phyloP scores from a whole-genome alignment of 2,329 filamentous ascomycete genomes.

The Xylariaceae sp. region DNA sequence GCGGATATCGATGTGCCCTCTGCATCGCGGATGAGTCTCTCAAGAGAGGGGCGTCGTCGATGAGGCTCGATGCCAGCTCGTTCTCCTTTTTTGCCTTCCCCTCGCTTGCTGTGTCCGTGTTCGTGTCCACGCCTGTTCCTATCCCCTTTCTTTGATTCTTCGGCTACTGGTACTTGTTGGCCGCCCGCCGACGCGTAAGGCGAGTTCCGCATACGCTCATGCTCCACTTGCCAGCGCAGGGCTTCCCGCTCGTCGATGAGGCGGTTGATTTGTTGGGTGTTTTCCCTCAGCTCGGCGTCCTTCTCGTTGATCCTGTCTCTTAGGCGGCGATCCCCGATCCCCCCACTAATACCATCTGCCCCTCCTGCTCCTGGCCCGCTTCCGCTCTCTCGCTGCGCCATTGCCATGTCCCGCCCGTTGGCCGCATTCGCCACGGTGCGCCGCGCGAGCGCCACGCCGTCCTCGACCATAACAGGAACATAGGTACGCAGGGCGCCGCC shows the following conservation, averaged over 20 bases:
- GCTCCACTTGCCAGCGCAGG: constrained; percentile 8
- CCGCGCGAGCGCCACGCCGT: background rate
- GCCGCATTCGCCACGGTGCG: background rate
- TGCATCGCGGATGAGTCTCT: too few relatives aligned
- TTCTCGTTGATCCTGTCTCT: constrained; percentile 16
- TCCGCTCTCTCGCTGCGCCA: background rate
- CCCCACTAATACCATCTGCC: too few relatives aligned
- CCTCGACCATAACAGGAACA: constrained; percentile 2
- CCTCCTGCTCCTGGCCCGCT: constrained; percentile 1
- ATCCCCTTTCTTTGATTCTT: too few relatives aligned
- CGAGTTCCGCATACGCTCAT: background rate
- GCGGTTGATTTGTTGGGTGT: constrained; percentile 8
- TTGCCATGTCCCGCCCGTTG: background rate
- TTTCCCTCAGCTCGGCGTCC: constrained; percentile 11
- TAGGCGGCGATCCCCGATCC: background rate
- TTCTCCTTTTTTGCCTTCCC: too few relatives aligned
- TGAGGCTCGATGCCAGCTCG: too few relatives aligned
- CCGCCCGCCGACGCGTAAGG: background rate
- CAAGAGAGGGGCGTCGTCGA: background rate
- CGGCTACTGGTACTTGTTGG: too few relatives aligned
- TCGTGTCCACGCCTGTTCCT: too few relatives aligned
- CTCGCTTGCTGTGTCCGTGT: background rate
- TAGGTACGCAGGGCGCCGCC: constrained; percentile 4
- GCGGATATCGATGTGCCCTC: too few relatives aligned
- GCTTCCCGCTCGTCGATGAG: constrained; percentile 12